Conservation (phyloP, 768 basidiomycete genomes). For the Tylopilus rubrobrunneus region DNA sequence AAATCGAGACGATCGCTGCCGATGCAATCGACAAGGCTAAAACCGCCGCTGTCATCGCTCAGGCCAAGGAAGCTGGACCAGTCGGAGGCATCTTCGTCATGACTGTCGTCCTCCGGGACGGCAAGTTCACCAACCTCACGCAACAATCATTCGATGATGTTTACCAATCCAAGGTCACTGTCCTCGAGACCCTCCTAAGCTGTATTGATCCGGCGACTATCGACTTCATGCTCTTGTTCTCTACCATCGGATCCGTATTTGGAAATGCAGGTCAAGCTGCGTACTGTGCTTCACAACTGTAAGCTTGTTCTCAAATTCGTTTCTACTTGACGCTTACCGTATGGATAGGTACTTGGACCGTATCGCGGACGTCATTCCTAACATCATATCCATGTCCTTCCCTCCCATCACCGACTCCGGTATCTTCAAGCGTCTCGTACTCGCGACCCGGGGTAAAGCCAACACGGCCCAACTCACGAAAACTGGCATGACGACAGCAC, state of each 20-base stretch:
- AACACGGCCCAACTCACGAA: conserved; percentile 28
- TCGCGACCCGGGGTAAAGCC: conserved; percentile 23
- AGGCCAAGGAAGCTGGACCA: conserved; percentile 20
- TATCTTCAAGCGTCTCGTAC: conserved; percentile 32
- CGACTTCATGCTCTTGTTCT: conserved; percentile 34
- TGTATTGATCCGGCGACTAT: conserved; percentile 17
- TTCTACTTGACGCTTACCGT: not conserved
- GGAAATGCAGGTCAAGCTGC: conserved; percentile 27
- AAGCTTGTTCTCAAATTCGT: not conserved
- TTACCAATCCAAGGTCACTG: conserved; percentile 21
- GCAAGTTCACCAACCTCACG: conserved; percentile 31
- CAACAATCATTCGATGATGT: conserved; percentile 29
- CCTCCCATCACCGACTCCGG: conserved; percentile 34
- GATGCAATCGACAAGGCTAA: conserved; percentile 22
- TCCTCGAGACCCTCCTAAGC: conserved; percentile 14
- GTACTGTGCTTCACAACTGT: conserved; percentile 23
- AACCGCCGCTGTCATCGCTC: conserved; percentile 22
- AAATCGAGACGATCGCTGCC: conserved; percentile 27
- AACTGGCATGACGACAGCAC: conserved; percentile 31
- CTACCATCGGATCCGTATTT: conserved; percentile 33
- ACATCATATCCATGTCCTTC: conserved; percentile 32
- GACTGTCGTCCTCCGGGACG: conserved; percentile 34
- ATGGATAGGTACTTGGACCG: conserved; percentile 29
- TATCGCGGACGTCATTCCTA: conserved; percentile 28
- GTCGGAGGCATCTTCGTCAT: conserved; percentile 34